Percentiles rank a stretch among this genome's conserved stretches.
Conservation (phyloP, 2,329 filamentous ascomycete species). For the Chalara sp. region DNA sequence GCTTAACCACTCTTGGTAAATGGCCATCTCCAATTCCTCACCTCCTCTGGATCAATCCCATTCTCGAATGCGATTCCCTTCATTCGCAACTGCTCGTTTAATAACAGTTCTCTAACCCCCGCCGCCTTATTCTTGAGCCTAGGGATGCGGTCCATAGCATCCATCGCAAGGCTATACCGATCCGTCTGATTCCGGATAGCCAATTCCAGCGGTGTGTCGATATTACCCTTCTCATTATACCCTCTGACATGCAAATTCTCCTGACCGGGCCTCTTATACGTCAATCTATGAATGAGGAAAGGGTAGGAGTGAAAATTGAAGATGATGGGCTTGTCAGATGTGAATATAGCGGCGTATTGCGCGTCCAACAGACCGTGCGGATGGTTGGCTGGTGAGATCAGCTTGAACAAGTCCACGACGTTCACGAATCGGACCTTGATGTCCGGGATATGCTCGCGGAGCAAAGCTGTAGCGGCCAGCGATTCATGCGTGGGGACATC, state of each 20-base stretch:
- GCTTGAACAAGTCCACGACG: constrained; percentile 73
- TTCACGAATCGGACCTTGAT: constrained; percentile 76
- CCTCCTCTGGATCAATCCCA: constrained; percentile 54
- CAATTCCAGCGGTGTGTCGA: constrained; percentile 72
- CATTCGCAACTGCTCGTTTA: constrained; percentile 57
- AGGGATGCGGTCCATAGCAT: constrained; percentile 64
- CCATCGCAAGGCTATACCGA: constrained; percentile 69
- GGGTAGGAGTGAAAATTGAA: constrained; percentile 86
- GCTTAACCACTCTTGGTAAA: constrained; percentile 8
- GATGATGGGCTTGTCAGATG: constrained; percentile 62
- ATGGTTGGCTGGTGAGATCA: constrained; percentile 64
- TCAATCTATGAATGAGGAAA: constrained; percentile 70
- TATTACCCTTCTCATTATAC: constrained; percentile 79
- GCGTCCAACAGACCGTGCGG: constrained; percentile 63
- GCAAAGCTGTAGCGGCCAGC: constrained; percentile 65
- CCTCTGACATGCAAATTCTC: constrained; percentile 67
- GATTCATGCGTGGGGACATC: constrained; percentile 70
- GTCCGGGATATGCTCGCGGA: constrained; percentile 63
- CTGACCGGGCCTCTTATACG: constrained; percentile 66
- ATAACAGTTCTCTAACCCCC: constrained; percentile 54
- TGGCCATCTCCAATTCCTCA: constrained; percentile 25
- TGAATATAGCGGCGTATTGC: constrained; percentile 67
- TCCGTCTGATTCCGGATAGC: constrained; percentile 74
- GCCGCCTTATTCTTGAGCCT: constrained; percentile 57
- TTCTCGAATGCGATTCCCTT: constrained; percentile 60